phyloP scores from a whole-genome alignment of 768 basidiomycete genomes.

The Pluteus cervinus region DNA sequence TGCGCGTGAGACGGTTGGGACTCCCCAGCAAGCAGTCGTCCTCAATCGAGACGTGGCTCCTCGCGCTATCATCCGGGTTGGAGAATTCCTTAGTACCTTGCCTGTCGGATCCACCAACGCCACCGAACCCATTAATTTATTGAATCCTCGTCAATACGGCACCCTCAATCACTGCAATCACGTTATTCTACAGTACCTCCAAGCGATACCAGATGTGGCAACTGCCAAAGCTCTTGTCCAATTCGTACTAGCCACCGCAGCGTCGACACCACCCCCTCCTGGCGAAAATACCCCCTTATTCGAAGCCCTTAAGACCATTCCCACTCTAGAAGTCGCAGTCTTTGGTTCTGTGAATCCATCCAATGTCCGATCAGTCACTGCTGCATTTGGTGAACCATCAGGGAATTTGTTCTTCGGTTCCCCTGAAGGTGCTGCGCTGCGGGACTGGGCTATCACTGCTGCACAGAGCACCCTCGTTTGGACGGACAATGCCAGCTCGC shows the following conservation, averaged over 20 bases:
- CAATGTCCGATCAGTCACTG: constrained; percentile 42
- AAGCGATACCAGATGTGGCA: constrained; percentile 39
- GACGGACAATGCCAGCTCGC: constrained; percentile 46
- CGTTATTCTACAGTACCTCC: constrained; percentile 51
- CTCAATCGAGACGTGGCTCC: constrained; percentile 37
- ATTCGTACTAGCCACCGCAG: constrained; percentile 31
- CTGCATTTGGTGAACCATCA: constrained; percentile 44
- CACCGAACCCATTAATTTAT: constrained; percentile 21
- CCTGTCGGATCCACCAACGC: constrained; percentile 28
- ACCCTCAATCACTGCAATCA: constrained; percentile 49
- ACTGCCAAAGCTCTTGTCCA: constrained; percentile 42
- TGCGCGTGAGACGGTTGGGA: constrained; percentile 32
- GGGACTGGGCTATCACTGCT: constrained; percentile 47
- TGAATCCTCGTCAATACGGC: constrained; percentile 49
- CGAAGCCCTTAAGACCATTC: constrained; percentile 37
- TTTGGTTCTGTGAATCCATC: constrained; percentile 48
- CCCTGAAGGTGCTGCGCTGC: constrained; percentile 36
- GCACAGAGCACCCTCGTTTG: constrained; percentile 36
- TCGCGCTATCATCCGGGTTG: constrained; percentile 46
- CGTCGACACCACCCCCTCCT: constrained; percentile 27
- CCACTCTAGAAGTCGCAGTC: constrained; percentile 55
- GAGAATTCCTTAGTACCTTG: constrained; percentile 42
- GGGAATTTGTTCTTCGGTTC: constrained; percentile 59
- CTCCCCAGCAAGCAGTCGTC: constrained; percentile 44
- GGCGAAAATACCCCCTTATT: constrained; percentile 34